Base-by-base conservation (phyloP, 2,329 filamentous ascomycete species). In the Fusarium avenaceum region DNA sequence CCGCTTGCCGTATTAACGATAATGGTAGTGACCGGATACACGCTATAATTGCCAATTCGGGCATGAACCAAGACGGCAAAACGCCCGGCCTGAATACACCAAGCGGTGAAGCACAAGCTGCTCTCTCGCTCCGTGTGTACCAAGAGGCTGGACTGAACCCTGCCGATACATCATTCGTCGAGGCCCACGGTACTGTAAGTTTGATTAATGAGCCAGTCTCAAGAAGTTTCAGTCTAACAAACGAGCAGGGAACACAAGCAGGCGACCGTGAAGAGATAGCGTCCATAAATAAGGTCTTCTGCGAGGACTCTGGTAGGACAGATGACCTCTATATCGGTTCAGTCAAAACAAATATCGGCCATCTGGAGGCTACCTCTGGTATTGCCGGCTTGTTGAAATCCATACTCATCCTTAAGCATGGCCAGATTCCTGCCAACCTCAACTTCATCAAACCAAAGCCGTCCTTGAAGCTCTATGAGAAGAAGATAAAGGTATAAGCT, bases 61-160 rank as follows among this genome's bases (percentile, higher is more conserved):
- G 55, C 17, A 45, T 57, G 49, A 57, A 57, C 10, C 55, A 57
- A 45, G 55, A 57, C 19, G 49, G 49, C 6, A 57, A 57, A 20
- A 57, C 55, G 7, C 55, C 49, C 0, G 55, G 55, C 14, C 24
- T 57, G 6, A 57, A 57, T 6, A 57, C 55, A 5, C 55, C 55
- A n/a, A 57, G 55, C 14, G 19, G 48, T 1, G 39, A 57, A 6
- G 48, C 54, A 10, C 48, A 57, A 11, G 54, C 49, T 5, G 54
- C 54, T 3, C 49, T 57, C 10, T 57, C 54, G 6, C 19, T 22
- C 10, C 49, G 48, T 6, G 54, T 57, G 19, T 57, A 57, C 24
- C 54, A 57, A 44, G 54, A 57, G 14, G 54, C 54, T 32, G 54
- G 54, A 1, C 24, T 57, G 3, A 26, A 57, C 9, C 54, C 54